phyloP scores from a whole-genome alignment of 2,329 filamentous ascomycete genomes.

The Monosporascus cannonballus region DNA sequence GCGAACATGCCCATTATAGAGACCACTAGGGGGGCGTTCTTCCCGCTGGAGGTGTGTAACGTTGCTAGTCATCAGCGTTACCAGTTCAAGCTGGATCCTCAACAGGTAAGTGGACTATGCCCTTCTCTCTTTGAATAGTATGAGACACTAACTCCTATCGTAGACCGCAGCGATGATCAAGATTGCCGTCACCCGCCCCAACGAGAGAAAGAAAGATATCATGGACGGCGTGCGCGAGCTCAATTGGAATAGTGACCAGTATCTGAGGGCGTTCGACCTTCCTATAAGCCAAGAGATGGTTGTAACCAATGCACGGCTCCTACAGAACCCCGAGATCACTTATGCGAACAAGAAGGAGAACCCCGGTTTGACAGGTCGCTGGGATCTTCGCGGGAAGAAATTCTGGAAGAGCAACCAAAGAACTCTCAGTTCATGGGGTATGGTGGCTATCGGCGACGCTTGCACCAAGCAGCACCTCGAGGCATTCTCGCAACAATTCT shows the following conservation, averaged over 20 bases:
- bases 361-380: slow-evolving; percentile 66
- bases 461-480: slow-evolving; percentile 48
- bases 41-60: slow-evolving; percentile 57
- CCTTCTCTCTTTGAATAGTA: not conserved
- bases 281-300: slow-evolving; percentile 60
- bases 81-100: slow-evolving; percentile 52
- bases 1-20: slow-evolving; percentile 51
- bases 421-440: slow-evolving; percentile 66
- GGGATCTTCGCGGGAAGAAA: slow-evolving; percentile 79
- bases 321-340: slow-evolving; percentile 64
- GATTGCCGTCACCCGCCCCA: slow-evolving; percentile 76
- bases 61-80: slow-evolving; percentile 53
- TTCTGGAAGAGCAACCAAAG: slow-evolving; percentile 61
- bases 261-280: slow-evolving; percentile 69
- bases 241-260: slow-evolving; percentile 62
- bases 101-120: slow-evolving; percentile 35
- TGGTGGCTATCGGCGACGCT: slow-evolving; percentile 59
- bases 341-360: slow-evolving; percentile 55
- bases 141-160: slow-evolving; percentile 9
- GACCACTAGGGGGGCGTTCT: slow-evolving; percentile 46
- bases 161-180: slow-evolving; percentile 88
- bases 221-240: slow-evolving; percentile 60
- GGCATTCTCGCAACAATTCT: slow-evolving; percentile 48
- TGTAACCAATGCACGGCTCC: slow-evolving; percentile 61
- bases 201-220: slow-evolving; percentile 62